Conservation (phyloP, 768 basidiomycete genomes). For the Mycena sanguinolenta region DNA sequence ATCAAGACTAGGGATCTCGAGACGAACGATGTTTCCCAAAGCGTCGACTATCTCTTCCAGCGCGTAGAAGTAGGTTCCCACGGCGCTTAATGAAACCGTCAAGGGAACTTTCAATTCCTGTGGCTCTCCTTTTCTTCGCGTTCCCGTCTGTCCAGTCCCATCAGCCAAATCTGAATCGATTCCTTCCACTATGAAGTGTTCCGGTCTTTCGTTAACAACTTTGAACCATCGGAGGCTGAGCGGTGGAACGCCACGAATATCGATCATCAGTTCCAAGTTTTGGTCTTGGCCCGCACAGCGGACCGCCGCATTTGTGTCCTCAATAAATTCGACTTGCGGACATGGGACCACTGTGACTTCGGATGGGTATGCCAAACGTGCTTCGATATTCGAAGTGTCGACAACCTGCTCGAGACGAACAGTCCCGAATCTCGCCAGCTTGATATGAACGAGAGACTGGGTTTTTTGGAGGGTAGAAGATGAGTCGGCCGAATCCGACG, state of each 20-base stretch:
- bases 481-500: constrained; percentile 41
- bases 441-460: constrained; percentile 81
- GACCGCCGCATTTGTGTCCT: constrained; percentile 53
- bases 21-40: constrained; percentile 79
- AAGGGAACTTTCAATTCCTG: constrained; percentile 79
- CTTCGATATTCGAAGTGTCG: constrained; percentile 78
- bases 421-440: constrained; percentile 78
- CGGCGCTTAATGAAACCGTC: constrained; percentile 69
- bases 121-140: constrained; percentile 48
- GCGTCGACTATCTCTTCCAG: constrained; percentile 89
- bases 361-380: constrained; percentile 74
- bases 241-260: constrained; percentile 81
- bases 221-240: constrained; percentile 84
- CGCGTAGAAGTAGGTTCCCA: constrained; percentile 79
- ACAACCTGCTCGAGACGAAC: constrained; percentile 81
- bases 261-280: constrained; percentile 69
- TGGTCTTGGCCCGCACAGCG: constrained; percentile 80
- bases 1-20: constrained; percentile 41
- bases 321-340: constrained; percentile 78
- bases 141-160: constrained; percentile 32
- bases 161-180: constrained; percentile 53
- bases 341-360: constrained; percentile 86
- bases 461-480: constrained; percentile 74
- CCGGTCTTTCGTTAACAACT: constrained; percentile 73
- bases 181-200: constrained; percentile 86